Evolutionary conservation across 306 rosid genomes (phyloP), one percentile per base, ranked within the genome.

Genomic region (Sphenostylis stenocarpa): DNA sequence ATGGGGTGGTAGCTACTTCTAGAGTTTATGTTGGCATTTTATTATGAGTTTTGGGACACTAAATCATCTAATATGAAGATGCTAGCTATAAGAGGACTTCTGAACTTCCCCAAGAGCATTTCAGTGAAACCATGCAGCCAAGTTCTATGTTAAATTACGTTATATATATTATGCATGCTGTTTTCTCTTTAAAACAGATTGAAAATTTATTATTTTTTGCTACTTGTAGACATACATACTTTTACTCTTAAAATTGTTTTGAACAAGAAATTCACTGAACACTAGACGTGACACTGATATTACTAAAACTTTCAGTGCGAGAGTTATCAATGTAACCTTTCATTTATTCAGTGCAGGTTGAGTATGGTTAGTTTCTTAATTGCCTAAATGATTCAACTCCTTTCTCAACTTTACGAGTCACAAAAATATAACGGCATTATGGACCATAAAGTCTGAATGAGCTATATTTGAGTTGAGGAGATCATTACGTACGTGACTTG

Each of bases 301-400:
- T 20, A 38, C 58, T 62, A 2, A 16, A 38, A n/a, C 49, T 49
- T 72, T 51, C 66, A 4, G n/a, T 11, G 0, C 6, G 33, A 56
- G n/a, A 13, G 5, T 55, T 55, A 19, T 24, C 62, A 12, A 23
- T 12, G 21, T 48, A 36, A 48, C 43, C 23, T 34, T 34, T 34
- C 23, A n/a, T 61, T 36, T 70, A 26, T 64, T 72, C 4, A 10
- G 19, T 51, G 78, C 78, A 63, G 78, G 51, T 63, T 80, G 28
- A 51, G 67, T 61, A 15, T 26, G 45, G 44, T 41, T 1, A 3
- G 4, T 56, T 51, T 71, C n/a, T 51, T 23, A 11, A 34, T 70
- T 23, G 52, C 34, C 31, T 36, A 20, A 61, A 47, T 78, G 33
- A n/a, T 61, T 70, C 45, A 47, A 16, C 83, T 63, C 47, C 31